A percentile compares a stretch with the other conserved stretches of the same genome.
Evolutionary conservation across 1,284 basidiomycete species (phyloP).

Genomic region (Chiua sp.): DNA sequence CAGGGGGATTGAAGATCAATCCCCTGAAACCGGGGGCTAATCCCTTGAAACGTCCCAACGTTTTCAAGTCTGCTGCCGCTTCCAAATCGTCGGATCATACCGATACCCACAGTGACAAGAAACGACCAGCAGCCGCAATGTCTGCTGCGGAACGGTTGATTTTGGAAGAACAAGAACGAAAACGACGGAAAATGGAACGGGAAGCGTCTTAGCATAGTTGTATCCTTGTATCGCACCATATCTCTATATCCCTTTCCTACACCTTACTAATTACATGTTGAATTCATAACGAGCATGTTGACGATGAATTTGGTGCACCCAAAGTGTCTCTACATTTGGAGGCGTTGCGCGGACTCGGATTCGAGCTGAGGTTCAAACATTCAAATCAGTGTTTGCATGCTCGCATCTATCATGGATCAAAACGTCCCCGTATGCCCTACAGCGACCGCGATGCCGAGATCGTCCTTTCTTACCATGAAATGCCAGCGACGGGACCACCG

Average conservation of each 20-base stretch:
- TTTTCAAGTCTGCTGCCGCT: constrained; percentile 64
- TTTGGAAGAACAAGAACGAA: constrained; percentile 86
- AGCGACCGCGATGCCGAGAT: no score
- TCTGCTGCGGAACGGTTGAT: constrained; percentile 87
- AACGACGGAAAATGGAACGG: constrained; percentile 71
- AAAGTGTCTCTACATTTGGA: no score
- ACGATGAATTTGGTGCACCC: no score
- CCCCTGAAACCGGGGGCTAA: constrained; percentile 52
- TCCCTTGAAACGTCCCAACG: constrained; percentile 73
- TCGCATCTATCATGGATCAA: no score
- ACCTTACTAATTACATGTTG: no score
- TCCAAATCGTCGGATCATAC: constrained; percentile 34
- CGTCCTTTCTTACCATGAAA: no score
- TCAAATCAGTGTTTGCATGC: no score
- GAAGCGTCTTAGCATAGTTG: constrained; percentile 41
- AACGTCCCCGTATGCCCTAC: no score
- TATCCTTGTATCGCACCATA: constrained; percentile 13
- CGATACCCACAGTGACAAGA: constrained; percentile 49
- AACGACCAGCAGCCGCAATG: constrained; percentile 63
- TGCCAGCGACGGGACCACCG: no score
- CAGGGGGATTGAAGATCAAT: constrained; percentile 62
- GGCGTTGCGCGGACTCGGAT: no score
- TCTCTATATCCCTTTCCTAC: not conserved
- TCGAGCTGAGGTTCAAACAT: no score
- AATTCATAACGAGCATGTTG: no score